Conservation (phyloP, 2,329 filamentous ascomycete species). For the Dactylellina cionopaga region DNA sequence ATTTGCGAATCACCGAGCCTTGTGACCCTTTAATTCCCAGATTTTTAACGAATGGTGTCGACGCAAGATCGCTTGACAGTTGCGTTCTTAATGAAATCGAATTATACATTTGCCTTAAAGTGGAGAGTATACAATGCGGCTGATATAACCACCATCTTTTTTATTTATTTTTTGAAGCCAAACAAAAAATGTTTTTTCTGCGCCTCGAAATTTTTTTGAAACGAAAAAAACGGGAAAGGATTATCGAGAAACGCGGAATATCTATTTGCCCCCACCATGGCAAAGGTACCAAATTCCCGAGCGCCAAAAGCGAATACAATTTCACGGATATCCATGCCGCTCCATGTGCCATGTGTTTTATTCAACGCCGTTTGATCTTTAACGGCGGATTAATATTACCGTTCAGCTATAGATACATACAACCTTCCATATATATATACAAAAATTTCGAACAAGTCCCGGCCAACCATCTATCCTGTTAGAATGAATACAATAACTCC, state of each 20-base stretch:
- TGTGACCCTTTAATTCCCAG: constrained; percentile 12
- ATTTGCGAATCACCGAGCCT: constrained; percentile 12
- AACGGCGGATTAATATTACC: constrained; percentile 41
- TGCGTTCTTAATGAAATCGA: constrained; percentile 18
- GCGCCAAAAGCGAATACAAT: not conserved
- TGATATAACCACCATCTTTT: constrained; percentile 43
- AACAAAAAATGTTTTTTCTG: not conserved
- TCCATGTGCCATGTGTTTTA: too few species aligned
- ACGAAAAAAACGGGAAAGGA: not conserved
- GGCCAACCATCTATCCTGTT: too few species aligned
- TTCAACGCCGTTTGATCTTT: too few species aligned
- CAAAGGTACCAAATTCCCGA: not conserved
- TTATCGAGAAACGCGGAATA: constrained; percentile 3
- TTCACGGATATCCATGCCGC: too few species aligned
- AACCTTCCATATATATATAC: constrained; percentile 27
- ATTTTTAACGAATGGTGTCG: constrained; percentile 44
- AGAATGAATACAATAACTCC: too few species aligned
- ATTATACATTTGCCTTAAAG: constrained; percentile 52
- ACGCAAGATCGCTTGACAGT: constrained; percentile 43
- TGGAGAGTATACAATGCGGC: constrained; percentile 35
- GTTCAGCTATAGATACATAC: constrained; percentile 19
- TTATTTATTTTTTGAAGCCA: too few species aligned
- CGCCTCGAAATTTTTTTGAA: not conserved
- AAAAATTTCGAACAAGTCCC: constrained; percentile 7
- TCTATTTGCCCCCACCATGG: constrained; percentile 24